A percentile compares a stretch with the other conserved stretches of the same genome.
phyloP scores from a whole-genome alignment of 169 alveolate genomes.

The Eimeria zaria region DNA sequence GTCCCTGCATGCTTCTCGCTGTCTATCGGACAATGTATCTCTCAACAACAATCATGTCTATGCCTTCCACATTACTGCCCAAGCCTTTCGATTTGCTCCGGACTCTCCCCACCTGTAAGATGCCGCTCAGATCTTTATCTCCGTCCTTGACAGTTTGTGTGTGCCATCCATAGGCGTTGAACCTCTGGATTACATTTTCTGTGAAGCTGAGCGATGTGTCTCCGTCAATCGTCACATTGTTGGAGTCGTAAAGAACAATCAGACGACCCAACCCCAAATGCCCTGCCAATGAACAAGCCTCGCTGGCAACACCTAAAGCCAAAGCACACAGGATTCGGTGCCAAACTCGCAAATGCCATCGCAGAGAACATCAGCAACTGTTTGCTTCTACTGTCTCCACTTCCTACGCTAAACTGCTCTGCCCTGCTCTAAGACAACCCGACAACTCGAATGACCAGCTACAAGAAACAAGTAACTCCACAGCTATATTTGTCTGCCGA shows the following conservation, averaged over 20 bases:
- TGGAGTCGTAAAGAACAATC: conserved; percentile 90
- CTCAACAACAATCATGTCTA: neutral
- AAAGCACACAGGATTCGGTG: neutral
- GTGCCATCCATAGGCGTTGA: conserved; percentile 89
- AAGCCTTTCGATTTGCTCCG: neutral
- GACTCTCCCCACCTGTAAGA: conserved; percentile 37
- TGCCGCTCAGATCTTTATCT: conserved; percentile 15
- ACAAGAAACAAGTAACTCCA: neutral
- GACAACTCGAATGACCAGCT: neutral
- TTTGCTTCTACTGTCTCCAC: neutral
- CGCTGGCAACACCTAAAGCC: conserved; percentile 88
- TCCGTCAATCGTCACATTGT: conserved; percentile 92
- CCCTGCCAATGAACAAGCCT: conserved; percentile 93
- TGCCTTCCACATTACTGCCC: neutral
- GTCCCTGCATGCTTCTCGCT: neutral
- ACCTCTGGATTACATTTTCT: conserved; percentile 87
- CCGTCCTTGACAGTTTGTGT: conserved; percentile 85
- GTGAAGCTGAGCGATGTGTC: conserved; percentile 89
- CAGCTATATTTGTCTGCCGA: neutral
- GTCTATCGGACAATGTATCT: neutral
- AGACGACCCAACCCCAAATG: conserved; percentile 90
- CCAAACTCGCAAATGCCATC: neutral
- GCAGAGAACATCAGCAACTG: neutral
- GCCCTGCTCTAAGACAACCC: neutral
- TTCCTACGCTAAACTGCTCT: neutral